phyloP scores from a whole-genome alignment of 2,329 filamentous ascomycete genomes.

The Fusarium vanettenii region DNA sequence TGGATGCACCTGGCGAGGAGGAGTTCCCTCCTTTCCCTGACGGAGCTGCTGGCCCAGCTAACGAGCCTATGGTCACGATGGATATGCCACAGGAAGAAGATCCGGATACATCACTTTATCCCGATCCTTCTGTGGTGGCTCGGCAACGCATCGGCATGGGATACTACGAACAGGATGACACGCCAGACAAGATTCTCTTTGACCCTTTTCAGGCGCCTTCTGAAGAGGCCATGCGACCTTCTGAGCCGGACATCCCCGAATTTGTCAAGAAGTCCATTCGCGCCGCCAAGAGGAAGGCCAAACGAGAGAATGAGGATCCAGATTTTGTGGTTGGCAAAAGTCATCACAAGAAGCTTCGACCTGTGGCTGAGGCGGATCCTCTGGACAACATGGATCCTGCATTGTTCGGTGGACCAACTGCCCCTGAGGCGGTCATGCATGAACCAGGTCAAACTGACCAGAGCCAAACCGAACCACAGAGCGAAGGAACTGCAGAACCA shows the following conservation, averaged over 20 bases:
- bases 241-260: constrained; percentile 63
- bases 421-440: constrained; percentile 37
- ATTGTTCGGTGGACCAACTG: constrained; percentile 51
- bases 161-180: constrained; percentile 70
- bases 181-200: constrained; percentile 68
- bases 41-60: background rate
- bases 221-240: constrained; percentile 54
- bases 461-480: constrained; percentile 27
- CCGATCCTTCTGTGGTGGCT: constrained; percentile 60
- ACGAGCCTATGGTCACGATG: constrained; percentile 7
- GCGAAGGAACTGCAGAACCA: background rate
- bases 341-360: constrained; percentile 56
- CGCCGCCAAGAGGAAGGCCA: constrained; percentile 64
- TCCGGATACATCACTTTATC: constrained; percentile 54
- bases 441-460: constrained; percentile 25
- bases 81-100: constrained; percentile 43
- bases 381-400: constrained; percentile 64
- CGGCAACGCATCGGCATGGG: constrained; percentile 68
- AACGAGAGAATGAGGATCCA: constrained; percentile 64
- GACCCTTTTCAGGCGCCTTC: constrained; percentile 67
- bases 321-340: constrained; percentile 61
- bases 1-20: constrained; percentile 19
- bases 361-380: constrained; percentile 44
- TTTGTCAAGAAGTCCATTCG: constrained; percentile 66
- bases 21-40: constrained; percentile 19